Conservation (phyloP, 2,329 filamentous ascomycete genomes). For the Microsporum audouinii region DNA sequence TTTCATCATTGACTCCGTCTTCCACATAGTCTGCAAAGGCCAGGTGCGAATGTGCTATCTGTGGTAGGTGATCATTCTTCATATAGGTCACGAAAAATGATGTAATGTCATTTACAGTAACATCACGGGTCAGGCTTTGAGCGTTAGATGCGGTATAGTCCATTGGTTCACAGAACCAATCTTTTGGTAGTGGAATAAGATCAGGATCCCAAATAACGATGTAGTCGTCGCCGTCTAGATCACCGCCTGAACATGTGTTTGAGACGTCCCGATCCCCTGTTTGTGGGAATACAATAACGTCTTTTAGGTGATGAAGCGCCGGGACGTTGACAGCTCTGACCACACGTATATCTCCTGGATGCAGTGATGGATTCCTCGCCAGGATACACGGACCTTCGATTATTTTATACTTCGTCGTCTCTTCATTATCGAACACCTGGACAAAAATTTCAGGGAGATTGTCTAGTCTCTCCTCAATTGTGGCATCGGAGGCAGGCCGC, state of each 20-base stretch:
- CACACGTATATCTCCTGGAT: slow-evolving; percentile 82
- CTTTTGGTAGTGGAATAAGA: slow-evolving; percentile 58
- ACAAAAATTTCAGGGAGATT: slow-evolving; percentile 77
- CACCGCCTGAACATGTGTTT: slow-evolving; percentile 91
- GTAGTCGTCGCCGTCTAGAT: slow-evolving; percentile 92
- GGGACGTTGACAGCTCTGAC: slow-evolving; percentile 71
- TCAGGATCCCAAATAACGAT: slow-evolving; percentile 81
- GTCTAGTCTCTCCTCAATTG: slow-evolving; percentile 34
- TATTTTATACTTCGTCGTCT: slow-evolving; percentile 47
- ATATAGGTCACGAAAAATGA: slow-evolving; percentile 86
- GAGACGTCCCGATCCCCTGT: slow-evolving; percentile 73
- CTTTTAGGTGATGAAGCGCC: slow-evolving; percentile 61
- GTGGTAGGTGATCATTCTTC: slow-evolving; percentile 72
- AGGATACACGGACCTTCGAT: slow-evolving; percentile 70
- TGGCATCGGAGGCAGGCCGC: slow-evolving; percentile 25
- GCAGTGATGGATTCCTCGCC: slow-evolving; percentile 84
- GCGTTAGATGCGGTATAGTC: slow-evolving; percentile 54
- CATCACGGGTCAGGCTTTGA: slow-evolving; percentile 45
- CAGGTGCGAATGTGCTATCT: slow-evolving; percentile 72
- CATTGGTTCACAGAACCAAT: slow-evolving; percentile 69
- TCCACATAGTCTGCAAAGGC: slow-evolving; percentile 57
- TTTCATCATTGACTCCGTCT: slow-evolving; percentile 53
- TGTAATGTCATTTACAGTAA: slow-evolving; percentile 61
- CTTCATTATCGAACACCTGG: slow-evolving; percentile 55
- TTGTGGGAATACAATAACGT: slow-evolving; percentile 80